These are phyloP conservation scores for Eucalyptus polyanthemos DNA, from an alignment of 345 rosid species.

Conservation along the genomic window DNA sequence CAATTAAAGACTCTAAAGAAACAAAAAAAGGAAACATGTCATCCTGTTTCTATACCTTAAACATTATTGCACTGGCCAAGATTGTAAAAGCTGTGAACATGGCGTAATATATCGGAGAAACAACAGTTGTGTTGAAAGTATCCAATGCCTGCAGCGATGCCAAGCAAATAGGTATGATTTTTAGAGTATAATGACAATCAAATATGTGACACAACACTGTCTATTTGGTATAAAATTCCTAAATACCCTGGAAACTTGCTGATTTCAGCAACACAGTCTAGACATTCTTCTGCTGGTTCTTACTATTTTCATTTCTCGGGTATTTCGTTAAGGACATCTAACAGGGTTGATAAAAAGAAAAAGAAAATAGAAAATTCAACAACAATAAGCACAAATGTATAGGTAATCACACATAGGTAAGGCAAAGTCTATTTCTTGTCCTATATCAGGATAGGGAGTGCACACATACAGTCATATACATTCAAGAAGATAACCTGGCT, in stretches of 20 bases:
- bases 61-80: slow-evolving; percentile 75
- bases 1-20: neutral
- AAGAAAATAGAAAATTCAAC: neutral
- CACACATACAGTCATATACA: neutral
- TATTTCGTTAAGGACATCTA: neutral
- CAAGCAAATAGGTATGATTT: neutral
- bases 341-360: neutral
- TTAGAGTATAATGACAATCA: neutral
- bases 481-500: neutral
- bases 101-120: slow-evolving; percentile 74
- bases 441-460: neutral
- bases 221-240: neutral
- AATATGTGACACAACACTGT: neutral
- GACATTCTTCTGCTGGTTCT: neutral
- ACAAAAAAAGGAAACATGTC: neutral
- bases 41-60: slow-evolving; percentile 37
- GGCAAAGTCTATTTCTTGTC: neutral
- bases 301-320: neutral
- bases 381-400: neutral
- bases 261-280: neutral
- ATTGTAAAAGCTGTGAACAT: slow-evolving; percentile 70
- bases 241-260: neutral
- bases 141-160: slow-evolving; percentile 57
- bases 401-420: neutral
- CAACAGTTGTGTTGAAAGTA: slow-evolving; percentile 64